These are phyloP conservation scores for Diplodia intermedia DNA, from an alignment of 2,329 filamentous ascomycete species.

Conservation along the genomic window DNA sequence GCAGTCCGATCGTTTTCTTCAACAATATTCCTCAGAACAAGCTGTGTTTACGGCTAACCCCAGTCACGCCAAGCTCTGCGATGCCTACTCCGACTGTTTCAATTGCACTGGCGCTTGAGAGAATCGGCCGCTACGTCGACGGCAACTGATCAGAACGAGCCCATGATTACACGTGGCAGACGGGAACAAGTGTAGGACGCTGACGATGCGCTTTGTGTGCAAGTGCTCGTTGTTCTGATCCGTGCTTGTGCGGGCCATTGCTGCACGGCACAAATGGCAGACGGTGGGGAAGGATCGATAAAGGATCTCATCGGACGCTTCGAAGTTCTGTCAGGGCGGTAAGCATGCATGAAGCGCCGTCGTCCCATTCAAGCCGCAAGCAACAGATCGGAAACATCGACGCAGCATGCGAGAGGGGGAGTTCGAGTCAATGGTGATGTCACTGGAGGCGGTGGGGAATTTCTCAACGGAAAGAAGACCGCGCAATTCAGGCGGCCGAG, in stretches of 20 bases:
- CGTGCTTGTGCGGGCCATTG: not conserved
- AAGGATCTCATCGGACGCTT: not conserved
- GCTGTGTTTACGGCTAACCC: not conserved
- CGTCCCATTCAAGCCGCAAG: too few relatives aligned
- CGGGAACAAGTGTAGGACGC: not conserved
- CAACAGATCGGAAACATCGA: not conserved
- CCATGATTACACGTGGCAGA: not conserved
- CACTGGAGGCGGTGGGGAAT: not conserved
- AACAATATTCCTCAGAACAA: not conserved
- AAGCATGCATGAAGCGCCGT: not conserved
- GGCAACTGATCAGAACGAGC: conserved; percentile 8
- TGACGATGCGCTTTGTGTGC: not conserved
- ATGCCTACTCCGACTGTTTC: not conserved
- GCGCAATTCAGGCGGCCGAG: not conserved
- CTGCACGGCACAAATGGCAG: not conserved
- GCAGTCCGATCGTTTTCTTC: not conserved
- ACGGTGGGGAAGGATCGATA: not conserved
- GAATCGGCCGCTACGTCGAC: not conserved
- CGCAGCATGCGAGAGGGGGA: not conserved
- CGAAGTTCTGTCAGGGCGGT: not conserved
- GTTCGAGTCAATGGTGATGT: conserved; percentile 1
- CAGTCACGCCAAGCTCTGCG: not conserved
- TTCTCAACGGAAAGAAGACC: conserved; percentile 23
- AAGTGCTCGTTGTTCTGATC: not conserved
- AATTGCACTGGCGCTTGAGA: not conserved